Evolutionary conservation across 2,329 filamentous ascomycete species (phyloP).

Genomic region (Fusarium burgessii): DNA sequence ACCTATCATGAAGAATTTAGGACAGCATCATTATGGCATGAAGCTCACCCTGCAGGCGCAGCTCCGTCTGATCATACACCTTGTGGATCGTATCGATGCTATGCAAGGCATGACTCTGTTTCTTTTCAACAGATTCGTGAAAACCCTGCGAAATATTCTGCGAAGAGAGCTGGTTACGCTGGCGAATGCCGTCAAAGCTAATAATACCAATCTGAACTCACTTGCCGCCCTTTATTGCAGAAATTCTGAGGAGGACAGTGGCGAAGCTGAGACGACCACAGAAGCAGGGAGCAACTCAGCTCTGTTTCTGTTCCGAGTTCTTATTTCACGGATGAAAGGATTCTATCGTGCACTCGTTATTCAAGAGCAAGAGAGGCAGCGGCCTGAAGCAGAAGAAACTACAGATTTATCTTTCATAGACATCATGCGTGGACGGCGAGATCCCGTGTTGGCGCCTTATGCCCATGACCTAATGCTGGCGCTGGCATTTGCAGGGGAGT

Average conservation of each 20-base stretch:
- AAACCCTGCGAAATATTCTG: conserved; percentile 45
- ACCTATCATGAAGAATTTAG: conserved; percentile 51
- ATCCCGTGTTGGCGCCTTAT: conserved; percentile 54
- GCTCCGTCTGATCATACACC: conserved; percentile 45
- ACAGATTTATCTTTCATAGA: conserved; percentile 50
- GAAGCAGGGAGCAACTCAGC: conserved; percentile 11
- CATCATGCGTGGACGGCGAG: conserved; percentile 49
- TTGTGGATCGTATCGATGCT: conserved; percentile 47
- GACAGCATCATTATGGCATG: conserved; percentile 47
- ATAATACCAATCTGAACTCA: conserved; percentile 21
- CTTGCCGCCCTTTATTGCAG: conserved; percentile 35
- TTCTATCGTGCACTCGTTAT: conserved; percentile 45
- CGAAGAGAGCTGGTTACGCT: conserved; percentile 44
- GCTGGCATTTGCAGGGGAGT: conserved; percentile 71
- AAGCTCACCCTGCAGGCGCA: conserved; percentile 48
- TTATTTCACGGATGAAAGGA: conserved; percentile 43
- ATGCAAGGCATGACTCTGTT: conserved; percentile 40
- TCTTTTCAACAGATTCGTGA: conserved; percentile 43
- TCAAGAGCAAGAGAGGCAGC: conserved; percentile 40
- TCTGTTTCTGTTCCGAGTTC: conserved; percentile 36
- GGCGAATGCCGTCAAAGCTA: conserved; percentile 24
- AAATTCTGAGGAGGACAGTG: conserved; percentile 21
- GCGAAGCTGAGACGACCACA: conserved; percentile 1
- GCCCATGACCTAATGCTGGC: conserved; percentile 71
- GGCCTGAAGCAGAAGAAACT: conserved; percentile 35